phyloP scores from a whole-genome alignment of 2,329 filamentous ascomycete genomes.

The Talaromyces pinophilus region DNA sequence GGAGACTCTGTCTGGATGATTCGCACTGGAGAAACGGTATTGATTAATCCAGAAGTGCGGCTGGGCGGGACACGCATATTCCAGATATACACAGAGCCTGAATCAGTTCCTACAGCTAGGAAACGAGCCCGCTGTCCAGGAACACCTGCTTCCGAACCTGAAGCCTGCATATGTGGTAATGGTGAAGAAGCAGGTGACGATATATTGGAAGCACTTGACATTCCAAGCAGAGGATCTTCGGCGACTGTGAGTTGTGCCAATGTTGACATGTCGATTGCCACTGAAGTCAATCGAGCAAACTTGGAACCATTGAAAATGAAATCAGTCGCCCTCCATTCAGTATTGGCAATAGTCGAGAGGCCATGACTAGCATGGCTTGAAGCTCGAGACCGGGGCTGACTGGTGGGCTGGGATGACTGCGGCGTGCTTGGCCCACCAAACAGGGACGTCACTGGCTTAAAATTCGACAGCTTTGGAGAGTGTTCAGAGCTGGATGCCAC shows the following conservation, averaged over 20 bases:
- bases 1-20: conserved; percentile 89
- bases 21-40: conserved; percentile 69
- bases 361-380: conserved; percentile 35
- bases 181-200: conserved; percentile 59
- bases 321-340: conserved; percentile 67
- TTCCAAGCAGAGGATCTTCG: conserved; percentile 74
- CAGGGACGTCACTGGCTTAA: conserved; percentile 44
- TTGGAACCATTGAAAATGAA: conserved; percentile 64
- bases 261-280: conserved; percentile 71
- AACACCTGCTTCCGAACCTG: conserved; percentile 58
- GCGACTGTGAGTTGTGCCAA: conserved; percentile 69
- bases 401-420: not conserved
- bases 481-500: conserved; percentile 28
- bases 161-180: conserved; percentile 51
- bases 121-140: conserved; percentile 83
- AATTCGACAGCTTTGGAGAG: conserved; percentile 26
- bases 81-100: conserved; percentile 79
- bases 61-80: conserved; percentile 70
- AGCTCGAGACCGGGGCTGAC: conserved; percentile 35
- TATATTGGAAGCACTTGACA: conserved; percentile 55
- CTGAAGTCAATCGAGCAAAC: conserved; percentile 66
- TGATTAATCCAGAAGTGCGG: conserved; percentile 55
- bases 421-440: conserved; percentile 50
- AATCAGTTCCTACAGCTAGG: conserved; percentile 76
- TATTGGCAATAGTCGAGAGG: conserved; percentile 44